A percentile compares a stretch with the other conserved stretches of the same genome.
Conservation (phyloP, 495 filamentous ascomycete species). For the Pseudotulostoma volvatum region DNA sequence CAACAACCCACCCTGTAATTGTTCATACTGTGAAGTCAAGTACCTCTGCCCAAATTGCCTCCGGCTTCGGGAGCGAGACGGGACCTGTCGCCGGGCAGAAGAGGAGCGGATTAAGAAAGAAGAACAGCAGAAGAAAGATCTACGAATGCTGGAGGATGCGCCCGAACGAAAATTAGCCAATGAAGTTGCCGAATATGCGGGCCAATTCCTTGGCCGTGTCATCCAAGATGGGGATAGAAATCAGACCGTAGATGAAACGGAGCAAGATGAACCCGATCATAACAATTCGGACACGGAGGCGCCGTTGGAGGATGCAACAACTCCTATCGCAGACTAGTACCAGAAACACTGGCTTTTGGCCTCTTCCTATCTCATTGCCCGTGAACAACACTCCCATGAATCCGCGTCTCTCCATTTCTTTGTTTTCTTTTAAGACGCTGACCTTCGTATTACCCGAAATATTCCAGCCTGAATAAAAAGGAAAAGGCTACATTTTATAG, state of each 20-base stretch:
- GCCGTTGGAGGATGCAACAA: slow-evolving; percentile 1
- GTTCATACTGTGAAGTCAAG: slow-evolving; percentile 35
- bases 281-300: slow-evolving; percentile 5
- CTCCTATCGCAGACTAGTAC: slow-evolving; percentile 4
- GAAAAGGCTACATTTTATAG: no score
- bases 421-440: no score
- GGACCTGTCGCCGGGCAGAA: slow-evolving; percentile 25
- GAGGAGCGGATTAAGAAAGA: slow-evolving; percentile 27
- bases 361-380: no score
- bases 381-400: no score
- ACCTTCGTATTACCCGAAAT: no score
- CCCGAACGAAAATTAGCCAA: slow-evolving; percentile 29
- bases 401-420: no score
- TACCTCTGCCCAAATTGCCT: slow-evolving; percentile 39
- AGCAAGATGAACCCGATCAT: not conserved
- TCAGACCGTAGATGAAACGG: not conserved
- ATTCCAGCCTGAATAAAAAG: no score
- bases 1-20: slow-evolving; percentile 32
- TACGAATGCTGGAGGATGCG: slow-evolving; percentile 26
- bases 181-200: slow-evolving; percentile 28
- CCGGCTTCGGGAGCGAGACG: slow-evolving; percentile 25
- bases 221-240: slow-evolving; percentile 10
- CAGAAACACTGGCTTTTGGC: no score
- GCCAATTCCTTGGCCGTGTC: slow-evolving; percentile 23
- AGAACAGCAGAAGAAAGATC: slow-evolving; percentile 29